Conservation (phyloP, 306 rosid genomes). For the Pachyrhizus erosus region DNA sequence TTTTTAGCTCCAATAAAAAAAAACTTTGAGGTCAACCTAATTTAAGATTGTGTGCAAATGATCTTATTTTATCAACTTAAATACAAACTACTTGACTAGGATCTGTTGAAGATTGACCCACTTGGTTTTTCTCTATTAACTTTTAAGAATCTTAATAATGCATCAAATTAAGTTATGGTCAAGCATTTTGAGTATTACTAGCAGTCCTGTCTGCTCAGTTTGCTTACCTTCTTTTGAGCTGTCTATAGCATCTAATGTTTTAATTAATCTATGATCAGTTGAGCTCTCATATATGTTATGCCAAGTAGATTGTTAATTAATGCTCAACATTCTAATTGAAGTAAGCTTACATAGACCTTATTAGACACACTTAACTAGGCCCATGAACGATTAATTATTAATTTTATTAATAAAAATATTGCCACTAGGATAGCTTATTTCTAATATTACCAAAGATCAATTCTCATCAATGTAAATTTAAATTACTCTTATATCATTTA, state of each 20-base stretch:
- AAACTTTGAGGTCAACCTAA: slow-evolving; percentile 26
- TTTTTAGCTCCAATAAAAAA: background rate
- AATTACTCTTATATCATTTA: background rate
- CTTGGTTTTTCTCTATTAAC: background rate
- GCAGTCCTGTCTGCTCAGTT: slow-evolving; percentile 25
- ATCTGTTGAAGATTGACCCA: slow-evolving; percentile 12
- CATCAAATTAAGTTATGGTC: slow-evolving; percentile 17
- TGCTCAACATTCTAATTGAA: slow-evolving; percentile 21
- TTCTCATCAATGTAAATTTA: background rate
- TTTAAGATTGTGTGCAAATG: background rate
- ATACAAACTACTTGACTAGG: slow-evolving; percentile 8
- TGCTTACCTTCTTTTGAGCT: slow-evolving; percentile 29
- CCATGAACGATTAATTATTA: background rate
- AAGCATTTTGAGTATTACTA: background rate
- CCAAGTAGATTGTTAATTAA: slow-evolving; percentile 10
- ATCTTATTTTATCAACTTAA: slow-evolving; percentile 18
- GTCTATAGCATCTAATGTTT: slow-evolving; percentile 31
- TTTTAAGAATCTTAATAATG: slow-evolving; percentile 2
- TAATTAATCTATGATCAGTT: background rate
- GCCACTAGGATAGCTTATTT: background rate
- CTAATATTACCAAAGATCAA: background rate
- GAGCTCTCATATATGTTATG: background rate
- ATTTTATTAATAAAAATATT: background rate
- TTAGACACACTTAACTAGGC: background rate
- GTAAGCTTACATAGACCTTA: background rate